Evolutionary conservation across 352 stramenopile species (phyloP).

Genomic region (Phytophthora pinifolia): DNA sequence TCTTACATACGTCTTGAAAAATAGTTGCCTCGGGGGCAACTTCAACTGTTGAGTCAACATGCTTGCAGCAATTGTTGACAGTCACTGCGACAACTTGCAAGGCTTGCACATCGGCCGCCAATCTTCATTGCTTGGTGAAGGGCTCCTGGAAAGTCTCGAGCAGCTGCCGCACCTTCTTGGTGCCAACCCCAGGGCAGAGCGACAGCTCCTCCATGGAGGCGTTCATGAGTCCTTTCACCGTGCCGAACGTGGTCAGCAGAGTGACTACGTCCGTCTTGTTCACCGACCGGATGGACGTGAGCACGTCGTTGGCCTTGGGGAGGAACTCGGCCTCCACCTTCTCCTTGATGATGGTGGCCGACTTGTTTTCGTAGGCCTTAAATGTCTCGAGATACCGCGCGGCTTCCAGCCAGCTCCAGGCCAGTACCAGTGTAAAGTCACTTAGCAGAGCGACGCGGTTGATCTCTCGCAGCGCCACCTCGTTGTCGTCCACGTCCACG

Average conservation of each 20-base stretch:
- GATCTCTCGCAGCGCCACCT: constrained; percentile 90
- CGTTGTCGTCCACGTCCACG: constrained; percentile 96
- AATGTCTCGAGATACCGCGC: constrained; percentile 97
- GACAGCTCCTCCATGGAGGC: constrained; percentile 93
- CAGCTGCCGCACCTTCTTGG: constrained; percentile 94
- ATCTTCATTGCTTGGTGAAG: constrained; percentile 73
- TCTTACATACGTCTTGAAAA: no score
- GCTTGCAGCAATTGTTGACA: constrained; percentile 30
- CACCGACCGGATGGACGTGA: constrained; percentile 89
- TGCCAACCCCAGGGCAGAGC: constrained; percentile 92
- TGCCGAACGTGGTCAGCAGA: constrained; percentile 92
- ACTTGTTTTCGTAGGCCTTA: constrained; percentile 96
- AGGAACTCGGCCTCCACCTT: constrained; percentile 91
- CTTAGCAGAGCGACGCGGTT: constrained; percentile 92
- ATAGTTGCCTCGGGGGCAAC: constrained; percentile 1
- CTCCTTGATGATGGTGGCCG: constrained; percentile 94
- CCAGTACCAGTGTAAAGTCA: constrained; percentile 92
- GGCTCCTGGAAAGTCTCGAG: constrained; percentile 94
- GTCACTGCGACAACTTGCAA: constrained; percentile 9
- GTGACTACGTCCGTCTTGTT: constrained; percentile 97
- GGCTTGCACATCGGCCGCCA: background rate
- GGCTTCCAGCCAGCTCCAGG: constrained; percentile 93
- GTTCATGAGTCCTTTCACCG: constrained; percentile 82
- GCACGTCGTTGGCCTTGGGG: constrained; percentile 89
- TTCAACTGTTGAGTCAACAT: no score